Percentiles rank a stretch among this genome's conserved stretches.
These are phyloP conservation scores for Aspergillus nanangensis DNA, from an alignment of 495 filamentous ascomycete species.

Conservation along the genomic window DNA sequence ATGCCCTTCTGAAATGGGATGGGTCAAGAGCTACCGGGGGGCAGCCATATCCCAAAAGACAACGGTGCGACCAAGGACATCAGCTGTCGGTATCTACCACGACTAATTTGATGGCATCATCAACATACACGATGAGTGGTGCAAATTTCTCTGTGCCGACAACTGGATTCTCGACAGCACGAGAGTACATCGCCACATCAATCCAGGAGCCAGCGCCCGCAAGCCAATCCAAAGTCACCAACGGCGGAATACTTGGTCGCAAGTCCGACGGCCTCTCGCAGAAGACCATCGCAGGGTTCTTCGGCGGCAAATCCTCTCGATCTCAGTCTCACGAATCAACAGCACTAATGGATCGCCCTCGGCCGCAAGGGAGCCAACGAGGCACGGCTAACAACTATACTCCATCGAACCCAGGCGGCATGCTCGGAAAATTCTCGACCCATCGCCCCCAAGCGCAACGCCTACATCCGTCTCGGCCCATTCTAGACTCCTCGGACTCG, in stretches of 20 bases:
- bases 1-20: conserved; percentile 35
- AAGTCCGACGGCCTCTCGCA: conserved; percentile 28
- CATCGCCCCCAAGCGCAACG: conserved; percentile 38
- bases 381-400: no score
- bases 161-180: conserved; percentile 39
- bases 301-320: conserved; percentile 18
- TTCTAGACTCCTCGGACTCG: conserved; percentile 31
- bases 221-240: conserved; percentile 13
- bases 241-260: conserved; percentile 5
- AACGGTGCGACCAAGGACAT: conserved; percentile 25
- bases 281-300: conserved; percentile 37
- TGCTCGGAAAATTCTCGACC: conserved; percentile 23
- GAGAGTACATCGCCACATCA: conserved; percentile 30
- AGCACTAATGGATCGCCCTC: conserved; percentile 1
- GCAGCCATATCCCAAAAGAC: conserved; percentile 30
- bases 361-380: neutral
- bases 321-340: conserved; percentile 10
- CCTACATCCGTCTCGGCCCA: conserved; percentile 31
- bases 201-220: conserved; percentile 4
- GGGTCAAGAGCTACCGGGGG: conserved; percentile 17
- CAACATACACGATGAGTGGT: conserved; percentile 24
- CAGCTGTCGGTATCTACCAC: conserved; percentile 10
- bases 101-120: conserved; percentile 19
- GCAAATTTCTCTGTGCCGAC: conserved; percentile 28
- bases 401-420: no score